Percentiles rank a stretch among this genome's conserved stretches.
phyloP scores from a whole-genome alignment of 2,329 filamentous ascomycete genomes.

The Trichoderma sp. region DNA sequence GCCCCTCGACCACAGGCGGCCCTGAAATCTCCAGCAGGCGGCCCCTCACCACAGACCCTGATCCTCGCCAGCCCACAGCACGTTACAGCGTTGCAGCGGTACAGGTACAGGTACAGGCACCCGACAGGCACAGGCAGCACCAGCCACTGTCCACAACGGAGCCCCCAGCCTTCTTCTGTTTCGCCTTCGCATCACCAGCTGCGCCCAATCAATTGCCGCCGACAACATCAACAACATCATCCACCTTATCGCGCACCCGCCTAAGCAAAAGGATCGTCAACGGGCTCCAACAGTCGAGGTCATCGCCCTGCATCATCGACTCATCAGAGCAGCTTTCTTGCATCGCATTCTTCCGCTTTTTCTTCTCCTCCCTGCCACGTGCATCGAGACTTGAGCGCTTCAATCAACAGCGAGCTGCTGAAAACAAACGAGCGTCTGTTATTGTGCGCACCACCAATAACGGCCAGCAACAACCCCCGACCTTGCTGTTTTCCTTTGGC shows the following conservation, averaged over 20 bases:
- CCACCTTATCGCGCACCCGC: constrained; percentile 13
- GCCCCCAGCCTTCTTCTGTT: constrained; percentile 29
- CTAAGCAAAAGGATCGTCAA: constrained; percentile 18
- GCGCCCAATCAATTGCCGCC: constrained; percentile 22
- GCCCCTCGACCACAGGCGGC: not conserved
- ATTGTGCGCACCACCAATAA: constrained; percentile 15
- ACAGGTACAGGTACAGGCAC: not conserved
- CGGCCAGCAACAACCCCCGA: constrained; percentile 14
- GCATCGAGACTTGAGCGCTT: not conserved
- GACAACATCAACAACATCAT: constrained; percentile 23
- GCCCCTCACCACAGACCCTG: no score
- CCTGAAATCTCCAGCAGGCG: constrained; percentile 15
- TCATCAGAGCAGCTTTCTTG: not conserved
- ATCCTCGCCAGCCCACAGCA: no score
- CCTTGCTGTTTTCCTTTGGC: constrained; percentile 12
- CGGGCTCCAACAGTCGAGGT: not conserved
- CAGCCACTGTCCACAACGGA: constrained; percentile 28
- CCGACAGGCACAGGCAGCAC: constrained; percentile 7
- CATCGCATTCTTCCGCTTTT: not conserved
- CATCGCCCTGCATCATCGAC: constrained; percentile 11
- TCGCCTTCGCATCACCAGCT: constrained; percentile 22
- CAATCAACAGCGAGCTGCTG: constrained; percentile 19
- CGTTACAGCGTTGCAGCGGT: not conserved
- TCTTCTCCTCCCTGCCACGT: not conserved
- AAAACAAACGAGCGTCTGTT: no score